Evolutionary conservation across 2,329 filamentous ascomycete species (phyloP).

Genomic region (Microsporum ferrugineum): DNA sequence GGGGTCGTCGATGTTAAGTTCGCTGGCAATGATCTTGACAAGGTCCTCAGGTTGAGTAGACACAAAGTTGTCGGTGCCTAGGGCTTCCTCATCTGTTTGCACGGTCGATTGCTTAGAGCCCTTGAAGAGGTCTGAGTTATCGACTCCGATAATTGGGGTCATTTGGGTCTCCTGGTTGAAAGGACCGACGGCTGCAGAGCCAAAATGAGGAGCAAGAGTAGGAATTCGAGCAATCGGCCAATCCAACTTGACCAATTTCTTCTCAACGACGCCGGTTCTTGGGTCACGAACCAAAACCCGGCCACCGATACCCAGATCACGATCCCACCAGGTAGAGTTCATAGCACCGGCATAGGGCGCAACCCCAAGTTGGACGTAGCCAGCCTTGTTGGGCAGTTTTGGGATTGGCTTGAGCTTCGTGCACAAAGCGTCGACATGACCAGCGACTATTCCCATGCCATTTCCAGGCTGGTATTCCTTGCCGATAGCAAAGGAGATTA

Average conservation of each 20-base stretch:
- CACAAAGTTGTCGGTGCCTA: conserved; percentile 44
- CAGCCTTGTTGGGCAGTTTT: conserved; percentile 68
- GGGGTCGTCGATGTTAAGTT: conserved; percentile 64
- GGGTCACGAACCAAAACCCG: conserved; percentile 71
- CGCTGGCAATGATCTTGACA: conserved; percentile 66
- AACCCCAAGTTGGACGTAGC: conserved; percentile 80
- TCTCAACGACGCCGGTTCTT: conserved; percentile 60
- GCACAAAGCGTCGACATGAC: conserved; percentile 86
- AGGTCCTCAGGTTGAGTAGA: conserved; percentile 75
- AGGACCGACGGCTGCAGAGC: conserved; percentile 52
- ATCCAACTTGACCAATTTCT: conserved; percentile 76
- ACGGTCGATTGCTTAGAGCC: conserved; percentile 10
- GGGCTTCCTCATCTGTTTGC: conserved; percentile 24
- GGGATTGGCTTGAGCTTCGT: conserved; percentile 85
- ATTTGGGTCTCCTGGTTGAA: conserved; percentile 87
- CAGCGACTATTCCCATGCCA: conserved; percentile 76
- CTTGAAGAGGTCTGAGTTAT: conserved; percentile 50
- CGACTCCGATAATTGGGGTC: conserved; percentile 84
- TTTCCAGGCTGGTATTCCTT: conserved; percentile 71
- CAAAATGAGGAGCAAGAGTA: conserved; percentile 88
- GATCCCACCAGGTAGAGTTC: conserved; percentile 92
- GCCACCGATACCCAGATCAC: conserved; percentile 82
- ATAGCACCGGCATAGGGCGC: conserved; percentile 84
- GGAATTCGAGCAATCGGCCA: conserved; percentile 92
- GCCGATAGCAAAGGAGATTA: conserved; percentile 78